phyloP scores from a whole-genome alignment of 1,284 basidiomycete genomes.

The Malassezia globosa region DNA sequence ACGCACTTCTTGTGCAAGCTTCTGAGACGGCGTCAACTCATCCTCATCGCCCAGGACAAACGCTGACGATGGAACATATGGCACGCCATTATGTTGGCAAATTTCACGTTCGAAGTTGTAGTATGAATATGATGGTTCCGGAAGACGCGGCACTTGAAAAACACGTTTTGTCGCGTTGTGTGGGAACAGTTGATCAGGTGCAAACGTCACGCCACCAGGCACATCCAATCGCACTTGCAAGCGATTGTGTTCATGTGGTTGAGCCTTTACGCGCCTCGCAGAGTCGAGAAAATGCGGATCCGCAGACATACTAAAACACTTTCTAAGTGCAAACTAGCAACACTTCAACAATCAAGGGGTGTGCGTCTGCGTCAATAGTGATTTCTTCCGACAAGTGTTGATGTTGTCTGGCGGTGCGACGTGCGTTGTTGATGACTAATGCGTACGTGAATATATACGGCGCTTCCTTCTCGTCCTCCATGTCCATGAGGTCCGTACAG shows the following conservation, averaged over 20 bases:
- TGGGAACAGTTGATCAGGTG: slow-evolving; percentile 28
- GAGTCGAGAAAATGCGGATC: slow-evolving; percentile 13
- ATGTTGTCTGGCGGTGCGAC: too few species aligned
- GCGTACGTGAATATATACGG: too few species aligned
- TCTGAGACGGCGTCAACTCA: slow-evolving; percentile 3
- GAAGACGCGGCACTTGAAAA: slow-evolving; percentile 25
- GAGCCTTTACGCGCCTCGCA: not conserved
- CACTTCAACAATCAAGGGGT: too few species aligned
- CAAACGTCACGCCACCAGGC: slow-evolving; percentile 38
- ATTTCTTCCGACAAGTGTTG: too few species aligned
- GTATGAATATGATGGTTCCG: slow-evolving; percentile 15
- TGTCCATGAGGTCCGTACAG: too few species aligned
- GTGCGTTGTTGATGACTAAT: too few species aligned
- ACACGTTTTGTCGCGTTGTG: slow-evolving; percentile 37
- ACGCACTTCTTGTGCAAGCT: slow-evolving; percentile 6
- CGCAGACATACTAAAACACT: not conserved
- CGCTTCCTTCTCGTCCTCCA: too few species aligned
- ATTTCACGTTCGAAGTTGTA: slow-evolving; percentile 32
- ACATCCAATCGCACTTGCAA: slow-evolving; percentile 36
- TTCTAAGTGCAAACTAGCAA: too few species aligned
- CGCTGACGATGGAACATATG: not conserved
- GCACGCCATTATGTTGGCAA: slow-evolving; percentile 5
- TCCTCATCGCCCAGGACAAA: slow-evolving; percentile 20
- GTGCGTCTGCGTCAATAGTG: too few species aligned
- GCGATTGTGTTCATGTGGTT: not conserved